Percentiles rank a stretch among this genome's conserved stretches.
Conservation (phyloP, 495 filamentous ascomycete species). For the Penicillium flavigenum region DNA sequence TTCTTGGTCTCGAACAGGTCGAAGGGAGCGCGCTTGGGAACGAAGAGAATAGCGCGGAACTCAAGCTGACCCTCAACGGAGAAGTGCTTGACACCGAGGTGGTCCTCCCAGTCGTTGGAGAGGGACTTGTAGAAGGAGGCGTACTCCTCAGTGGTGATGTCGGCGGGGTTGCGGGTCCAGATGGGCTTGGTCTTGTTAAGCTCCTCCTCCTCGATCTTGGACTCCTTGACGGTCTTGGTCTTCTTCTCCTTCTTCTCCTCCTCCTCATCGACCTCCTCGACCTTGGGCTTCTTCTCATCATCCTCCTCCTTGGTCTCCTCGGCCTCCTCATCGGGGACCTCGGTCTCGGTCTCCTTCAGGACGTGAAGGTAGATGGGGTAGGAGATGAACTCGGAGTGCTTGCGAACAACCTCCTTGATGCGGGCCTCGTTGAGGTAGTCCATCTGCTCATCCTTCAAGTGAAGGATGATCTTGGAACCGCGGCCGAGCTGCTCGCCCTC, state of each 20-base stretch:
- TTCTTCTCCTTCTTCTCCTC: conserved; percentile 83
- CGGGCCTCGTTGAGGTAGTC: conserved; percentile 98
- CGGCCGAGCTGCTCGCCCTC: conserved; percentile 88
- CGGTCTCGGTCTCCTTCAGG: conserved; percentile 97
- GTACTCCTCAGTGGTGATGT: conserved; percentile 97
- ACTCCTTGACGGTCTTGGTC: conserved; percentile 99
- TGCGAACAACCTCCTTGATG: conserved; percentile 99
- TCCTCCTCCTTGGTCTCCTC: conserved; percentile 74
- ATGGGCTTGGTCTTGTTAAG: conserved; percentile 99
- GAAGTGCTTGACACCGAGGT: conserved; percentile 99
- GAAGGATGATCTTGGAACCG: conserved; percentile 95
- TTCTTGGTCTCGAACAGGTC: conserved; percentile 99
- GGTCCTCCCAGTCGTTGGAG: conserved; percentile 99
- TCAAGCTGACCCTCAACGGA: conserved; percentile 99
- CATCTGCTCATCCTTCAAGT: conserved; percentile 98
- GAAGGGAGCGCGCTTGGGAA: conserved; percentile 99
- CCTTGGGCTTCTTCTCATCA: conserved; percentile 81
- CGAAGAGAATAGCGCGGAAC: conserved; percentile 99
- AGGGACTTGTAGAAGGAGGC: conserved; percentile 99
- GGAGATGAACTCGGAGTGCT: conserved; percentile 99
- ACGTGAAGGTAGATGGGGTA: conserved; percentile 99
- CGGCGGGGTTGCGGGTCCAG: conserved; percentile 96
- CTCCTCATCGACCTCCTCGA: conserved; percentile 73
- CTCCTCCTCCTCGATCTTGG: conserved; percentile 97
- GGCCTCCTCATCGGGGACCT: conserved; percentile 96